Base-by-base conservation (phyloP, 257 asterid genomes). In the Knoxia roxburghii region DNA sequence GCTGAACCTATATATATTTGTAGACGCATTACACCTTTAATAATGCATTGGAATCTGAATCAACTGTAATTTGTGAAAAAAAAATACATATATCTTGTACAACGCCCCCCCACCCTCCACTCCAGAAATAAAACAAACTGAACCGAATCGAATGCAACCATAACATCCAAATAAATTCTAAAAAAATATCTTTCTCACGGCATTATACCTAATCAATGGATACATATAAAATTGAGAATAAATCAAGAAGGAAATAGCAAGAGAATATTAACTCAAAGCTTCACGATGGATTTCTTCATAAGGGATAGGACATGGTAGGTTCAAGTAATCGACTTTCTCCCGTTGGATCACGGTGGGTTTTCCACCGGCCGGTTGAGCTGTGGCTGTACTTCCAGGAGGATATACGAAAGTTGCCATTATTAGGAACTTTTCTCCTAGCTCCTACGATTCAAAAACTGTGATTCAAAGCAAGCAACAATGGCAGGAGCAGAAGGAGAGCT, bases 201-300 rank as follows among this genome's bases (percentile, higher is more conserved):
- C 70, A 71, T 62, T 43, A 40, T 15, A 33, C 12, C n/a, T 27
- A 18, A 32, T 12, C 5, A 15, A 66, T 30, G 48, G 5, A 64
- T 13, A 64, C 5, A 12, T 17, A 39, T 13, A 52, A 50, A 33
- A 61, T 7, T 37, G 13, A 11, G 21, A 35, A 11, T 37, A 32
- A 49, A 32, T 4, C 27, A 7, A 32, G 55, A 32, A 43, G 60
- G 24, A 41, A 12, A 60, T 27, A 11, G 40, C 14, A 32, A 37
- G 12, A 71, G 66, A 79, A 53, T 68, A 85, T 88, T 67, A 72
- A 92, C 98, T 89, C 80, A 86, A 78, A 75, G 95, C 91, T 86
- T 92, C 98, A 45, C 98, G 97, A 73, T 92, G 98, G 63, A 92
- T 89, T 72, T 92, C 98, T 77, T 92, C 98, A 65, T 89, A 87